Percentiles rank a stretch among this genome's conserved stretches.
phyloP scores from a whole-genome alignment of 352 stramenopile species.

The Globisporangium apiculatum region DNA sequence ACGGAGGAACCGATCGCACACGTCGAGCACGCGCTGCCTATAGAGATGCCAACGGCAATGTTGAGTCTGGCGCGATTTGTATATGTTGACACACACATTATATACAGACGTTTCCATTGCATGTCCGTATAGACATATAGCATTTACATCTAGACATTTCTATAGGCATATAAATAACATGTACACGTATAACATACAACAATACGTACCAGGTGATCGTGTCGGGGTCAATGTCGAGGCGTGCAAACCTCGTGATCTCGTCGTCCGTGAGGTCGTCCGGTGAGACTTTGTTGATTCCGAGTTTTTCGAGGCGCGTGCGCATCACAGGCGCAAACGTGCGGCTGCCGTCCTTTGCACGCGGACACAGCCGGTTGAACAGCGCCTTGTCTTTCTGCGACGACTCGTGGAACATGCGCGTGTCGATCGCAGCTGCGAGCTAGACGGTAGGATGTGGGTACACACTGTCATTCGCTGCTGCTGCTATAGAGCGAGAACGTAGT shows the following conservation, averaged over 20 bases:
- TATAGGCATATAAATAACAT: background rate
- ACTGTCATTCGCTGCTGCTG: too few relatives aligned
- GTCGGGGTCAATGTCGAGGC: slow-evolving; percentile 93
- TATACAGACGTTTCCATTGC: too few relatives aligned
- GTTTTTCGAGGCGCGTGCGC: slow-evolving; percentile 91
- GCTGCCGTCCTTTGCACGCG: slow-evolving; percentile 73
- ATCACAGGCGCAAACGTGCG: slow-evolving; percentile 89
- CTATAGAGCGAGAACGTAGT: background rate
- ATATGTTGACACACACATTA: too few relatives aligned
- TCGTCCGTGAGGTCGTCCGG: slow-evolving; percentile 93
- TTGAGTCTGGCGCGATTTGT: too few relatives aligned
- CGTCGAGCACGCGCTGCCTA: slow-evolving; percentile 94
- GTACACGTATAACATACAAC: background rate
- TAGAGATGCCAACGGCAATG: too few relatives aligned
- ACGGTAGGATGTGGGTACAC: too few relatives aligned
- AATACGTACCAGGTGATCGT: slow-evolving; percentile 73
- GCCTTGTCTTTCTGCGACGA: slow-evolving; percentile 72
- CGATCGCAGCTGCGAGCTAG: slow-evolving; percentile 93
- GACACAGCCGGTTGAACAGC: slow-evolving; percentile 82
- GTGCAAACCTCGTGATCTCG: slow-evolving; percentile 89
- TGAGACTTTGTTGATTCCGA: slow-evolving; percentile 90
- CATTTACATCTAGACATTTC: background rate
- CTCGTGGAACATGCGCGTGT: slow-evolving; percentile 98
- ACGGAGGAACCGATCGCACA: slow-evolving; percentile 95
- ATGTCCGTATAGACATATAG: background rate